Evolutionary conservation across 2,329 filamentous ascomycete genomes (phyloP).

Genomic region (Trichoderma sp.): DNA sequence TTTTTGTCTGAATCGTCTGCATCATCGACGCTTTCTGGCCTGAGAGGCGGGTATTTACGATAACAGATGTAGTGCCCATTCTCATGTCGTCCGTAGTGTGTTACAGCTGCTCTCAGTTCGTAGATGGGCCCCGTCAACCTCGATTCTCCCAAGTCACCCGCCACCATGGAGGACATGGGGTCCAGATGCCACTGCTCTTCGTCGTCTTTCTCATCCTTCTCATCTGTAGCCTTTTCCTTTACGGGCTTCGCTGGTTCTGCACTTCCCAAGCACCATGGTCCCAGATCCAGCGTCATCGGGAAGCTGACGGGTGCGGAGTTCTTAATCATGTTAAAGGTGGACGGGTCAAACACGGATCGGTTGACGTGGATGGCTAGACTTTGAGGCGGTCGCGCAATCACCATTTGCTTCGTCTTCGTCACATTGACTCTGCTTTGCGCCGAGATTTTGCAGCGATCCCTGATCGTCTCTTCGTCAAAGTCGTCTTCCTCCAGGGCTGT

Average conservation of each 20-base stretch:
- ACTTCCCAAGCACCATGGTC: constrained; percentile 79
- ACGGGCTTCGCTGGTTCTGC: constrained; percentile 23
- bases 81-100: constrained; percentile 86
- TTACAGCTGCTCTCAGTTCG: constrained; percentile 77
- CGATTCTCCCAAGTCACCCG: constrained; percentile 49
- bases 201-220: constrained; percentile 23
- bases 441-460: constrained; percentile 62
- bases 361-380: constrained; percentile 87
- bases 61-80: constrained; percentile 97
- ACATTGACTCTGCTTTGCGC: constrained; percentile 67
- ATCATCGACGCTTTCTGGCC: neutral
- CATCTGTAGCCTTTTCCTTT: constrained; percentile 5
- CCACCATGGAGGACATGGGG: constrained; percentile 71
- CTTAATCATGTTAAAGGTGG: constrained; percentile 75
- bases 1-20: neutral
- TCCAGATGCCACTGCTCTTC: constrained; percentile 69
- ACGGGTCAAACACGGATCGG: constrained; percentile 84
- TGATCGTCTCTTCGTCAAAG: constrained; percentile 67
- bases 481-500: constrained; percentile 74
- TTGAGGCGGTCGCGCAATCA: constrained; percentile 77
- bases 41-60: constrained; percentile 58
- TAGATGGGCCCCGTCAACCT: constrained; percentile 62
- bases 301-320: constrained; percentile 79
- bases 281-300: constrained; percentile 69
- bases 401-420: constrained; percentile 87